These are phyloP conservation scores for Niebla homalea DNA, from an alignment of 495 filamentous ascomycete species.

Conservation along the genomic window DNA sequence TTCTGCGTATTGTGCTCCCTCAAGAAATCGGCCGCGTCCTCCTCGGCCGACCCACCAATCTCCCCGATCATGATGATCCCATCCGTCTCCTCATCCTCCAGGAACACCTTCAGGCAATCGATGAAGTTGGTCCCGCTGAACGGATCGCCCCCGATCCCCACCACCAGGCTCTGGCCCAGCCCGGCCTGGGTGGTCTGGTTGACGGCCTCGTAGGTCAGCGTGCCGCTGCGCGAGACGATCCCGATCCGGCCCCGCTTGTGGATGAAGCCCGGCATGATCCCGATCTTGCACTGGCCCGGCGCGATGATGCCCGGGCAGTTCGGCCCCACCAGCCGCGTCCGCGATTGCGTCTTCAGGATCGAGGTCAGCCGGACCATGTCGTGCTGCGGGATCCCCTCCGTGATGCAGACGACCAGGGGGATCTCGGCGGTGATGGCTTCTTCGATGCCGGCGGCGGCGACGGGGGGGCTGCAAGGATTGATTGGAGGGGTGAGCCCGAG, in stretches of 20 bases:
- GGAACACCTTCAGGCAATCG: slow-evolving; percentile 94
- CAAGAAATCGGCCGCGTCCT: slow-evolving; percentile 94
- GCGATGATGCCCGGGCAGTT: slow-evolving; percentile 99
- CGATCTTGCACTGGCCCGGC: slow-evolving; percentile 97
- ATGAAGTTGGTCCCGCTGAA: slow-evolving; percentile 99
- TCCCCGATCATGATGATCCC: slow-evolving; percentile 99
- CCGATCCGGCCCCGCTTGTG: slow-evolving; percentile 98
- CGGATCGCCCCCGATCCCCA: slow-evolving; percentile 96
- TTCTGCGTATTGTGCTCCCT: slow-evolving; percentile 78
- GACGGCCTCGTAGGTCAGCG: slow-evolving; percentile 97
- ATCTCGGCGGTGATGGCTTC: slow-evolving; percentile 91
- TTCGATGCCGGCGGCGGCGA: slow-evolving; percentile 91
- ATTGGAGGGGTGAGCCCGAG: background rate
- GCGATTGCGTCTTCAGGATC: slow-evolving; percentile 93
- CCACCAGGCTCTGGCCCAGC: slow-evolving; percentile 91
- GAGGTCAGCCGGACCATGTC: slow-evolving; percentile 99
- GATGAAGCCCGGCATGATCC: slow-evolving; percentile 99
- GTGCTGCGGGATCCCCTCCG: slow-evolving; percentile 95
- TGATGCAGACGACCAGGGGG: slow-evolving; percentile 90
- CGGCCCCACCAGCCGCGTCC: slow-evolving; percentile 90
- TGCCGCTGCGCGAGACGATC: slow-evolving; percentile 96
- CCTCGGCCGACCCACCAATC: slow-evolving; percentile 93
- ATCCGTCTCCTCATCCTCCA: slow-evolving; percentile 90
- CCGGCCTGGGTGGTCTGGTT: slow-evolving; percentile 98
- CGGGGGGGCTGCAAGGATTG: slow-evolving; percentile 50